Conservation (phyloP, 345 rosid genomes). For the Camelina laxa region DNA sequence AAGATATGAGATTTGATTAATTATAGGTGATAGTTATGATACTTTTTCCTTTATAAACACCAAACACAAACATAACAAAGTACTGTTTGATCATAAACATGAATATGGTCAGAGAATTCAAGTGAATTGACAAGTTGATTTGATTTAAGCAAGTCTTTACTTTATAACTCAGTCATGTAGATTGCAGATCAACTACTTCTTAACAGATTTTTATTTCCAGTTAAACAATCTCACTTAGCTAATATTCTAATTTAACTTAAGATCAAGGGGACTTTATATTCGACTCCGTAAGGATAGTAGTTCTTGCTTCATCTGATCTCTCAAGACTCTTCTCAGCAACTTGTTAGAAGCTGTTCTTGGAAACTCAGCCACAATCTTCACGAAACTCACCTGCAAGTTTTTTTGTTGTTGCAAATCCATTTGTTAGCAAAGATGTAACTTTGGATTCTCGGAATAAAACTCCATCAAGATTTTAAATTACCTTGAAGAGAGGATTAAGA, state of each 20-base stretch:
- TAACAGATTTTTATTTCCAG: too few species aligned
- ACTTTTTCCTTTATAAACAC: too few species aligned
- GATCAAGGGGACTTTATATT: conserved; percentile 42
- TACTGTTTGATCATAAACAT: too few species aligned
- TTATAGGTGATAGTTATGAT: too few species aligned
- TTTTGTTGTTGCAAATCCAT: neutral
- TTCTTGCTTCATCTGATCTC: conserved; percentile 65
- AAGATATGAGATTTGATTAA: too few species aligned
- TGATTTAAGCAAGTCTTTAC: too few species aligned
- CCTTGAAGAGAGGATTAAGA: conserved; percentile 94
- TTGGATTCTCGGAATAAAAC: neutral
- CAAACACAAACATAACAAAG: too few species aligned
- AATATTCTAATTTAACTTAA: neutral
- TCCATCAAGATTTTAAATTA: conserved; percentile 22
- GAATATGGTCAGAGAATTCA: too few species aligned
- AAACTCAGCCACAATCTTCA: conserved; percentile 67
- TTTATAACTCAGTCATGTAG: too few species aligned
- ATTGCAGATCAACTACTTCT: too few species aligned
- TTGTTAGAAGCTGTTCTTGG: conserved; percentile 90
- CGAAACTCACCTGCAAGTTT: conserved; percentile 66
- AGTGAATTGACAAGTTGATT: too few species aligned
- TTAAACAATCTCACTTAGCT: too few species aligned
- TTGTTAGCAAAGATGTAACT: neutral
- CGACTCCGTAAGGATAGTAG: conserved; percentile 52
- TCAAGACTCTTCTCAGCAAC: conserved; percentile 73